These are phyloP conservation scores for Thalassiosira mediterranea DNA, from an alignment of 352 stramenopile genomes.

Conservation along the genomic window DNA sequence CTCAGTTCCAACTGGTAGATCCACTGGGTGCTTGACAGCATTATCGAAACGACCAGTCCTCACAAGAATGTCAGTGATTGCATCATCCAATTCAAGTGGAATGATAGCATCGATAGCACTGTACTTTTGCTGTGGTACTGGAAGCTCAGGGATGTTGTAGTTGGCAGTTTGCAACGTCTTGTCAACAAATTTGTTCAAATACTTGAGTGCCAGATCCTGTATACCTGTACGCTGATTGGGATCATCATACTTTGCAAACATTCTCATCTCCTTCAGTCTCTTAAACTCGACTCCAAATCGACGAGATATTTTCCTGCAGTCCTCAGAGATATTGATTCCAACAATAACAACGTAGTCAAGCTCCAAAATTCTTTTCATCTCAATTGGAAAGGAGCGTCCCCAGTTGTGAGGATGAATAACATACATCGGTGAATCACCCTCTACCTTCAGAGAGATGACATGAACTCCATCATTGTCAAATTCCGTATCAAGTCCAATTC, in stretches of 20 bases:
- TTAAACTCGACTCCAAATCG: conserved; percentile 5
- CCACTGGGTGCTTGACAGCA: neutral
- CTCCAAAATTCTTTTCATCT: conserved; percentile 12
- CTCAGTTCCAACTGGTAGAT: neutral
- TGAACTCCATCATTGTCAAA: conserved; percentile 3
- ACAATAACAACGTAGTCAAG: neutral
- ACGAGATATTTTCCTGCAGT: neutral
- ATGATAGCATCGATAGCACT: neutral
- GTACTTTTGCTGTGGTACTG: neutral
- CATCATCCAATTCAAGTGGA: conserved; percentile 1
- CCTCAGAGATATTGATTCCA: neutral
- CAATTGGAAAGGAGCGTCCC: neutral
- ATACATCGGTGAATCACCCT: neutral
- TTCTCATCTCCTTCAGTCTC: neutral
- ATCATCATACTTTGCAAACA: conserved; percentile 3
- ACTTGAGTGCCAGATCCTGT: neutral
- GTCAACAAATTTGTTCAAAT: neutral
- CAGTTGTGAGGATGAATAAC: conserved; percentile 9
- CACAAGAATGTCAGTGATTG: neutral
- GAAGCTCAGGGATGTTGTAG: neutral
- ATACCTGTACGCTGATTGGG: conserved; percentile 4
- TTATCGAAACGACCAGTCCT: neutral
- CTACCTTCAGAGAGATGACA: neutral
- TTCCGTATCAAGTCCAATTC: conserved; percentile 7
- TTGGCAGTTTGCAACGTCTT: neutral